These are phyloP conservation scores for Lactarius evosmus DNA, from an alignment of 768 basidiomycete genomes.

Conservation along the genomic window DNA sequence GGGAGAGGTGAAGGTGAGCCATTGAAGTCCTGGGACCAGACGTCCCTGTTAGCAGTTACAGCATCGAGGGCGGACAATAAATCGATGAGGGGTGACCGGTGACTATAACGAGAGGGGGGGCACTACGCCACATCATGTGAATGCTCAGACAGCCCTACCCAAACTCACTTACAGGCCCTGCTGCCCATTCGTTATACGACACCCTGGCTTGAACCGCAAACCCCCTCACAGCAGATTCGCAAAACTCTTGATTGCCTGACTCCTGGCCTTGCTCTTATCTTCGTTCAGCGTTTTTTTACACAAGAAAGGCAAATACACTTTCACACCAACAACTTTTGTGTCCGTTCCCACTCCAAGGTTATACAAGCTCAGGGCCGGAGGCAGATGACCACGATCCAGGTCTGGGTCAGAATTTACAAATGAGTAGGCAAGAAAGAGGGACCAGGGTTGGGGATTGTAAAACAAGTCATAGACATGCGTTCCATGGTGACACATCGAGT, in stretches of 20 bases:
- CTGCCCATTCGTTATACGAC: no score
- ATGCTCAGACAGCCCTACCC: not conserved
- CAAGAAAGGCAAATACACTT: not conserved
- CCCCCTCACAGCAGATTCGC: not conserved
- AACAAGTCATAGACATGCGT: no score
- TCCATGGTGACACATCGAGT: no score
- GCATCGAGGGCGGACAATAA: not conserved
- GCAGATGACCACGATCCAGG: not conserved
- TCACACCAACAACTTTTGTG: not conserved
- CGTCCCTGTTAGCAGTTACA: not conserved
- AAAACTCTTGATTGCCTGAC: not conserved
- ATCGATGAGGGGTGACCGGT: not conserved
- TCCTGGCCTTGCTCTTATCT: not conserved
- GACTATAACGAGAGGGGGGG: not conserved
- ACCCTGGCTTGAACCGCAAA: not conserved
- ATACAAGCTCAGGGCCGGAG: not conserved
- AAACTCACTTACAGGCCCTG: not conserved
- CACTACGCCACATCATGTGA: not conserved
- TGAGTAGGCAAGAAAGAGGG: no score
- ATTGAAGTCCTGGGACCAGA: not conserved
- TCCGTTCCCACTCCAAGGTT: not conserved
- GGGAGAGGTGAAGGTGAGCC: not conserved
- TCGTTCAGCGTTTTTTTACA: not conserved
- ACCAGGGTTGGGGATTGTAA: no score
- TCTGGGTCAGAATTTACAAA: not conserved